A percentile compares a stretch with the other conserved stretches of the same genome.
Conservation (phyloP, 2,329 filamentous ascomycete species). For the Cladosporium cucumerinum region DNA sequence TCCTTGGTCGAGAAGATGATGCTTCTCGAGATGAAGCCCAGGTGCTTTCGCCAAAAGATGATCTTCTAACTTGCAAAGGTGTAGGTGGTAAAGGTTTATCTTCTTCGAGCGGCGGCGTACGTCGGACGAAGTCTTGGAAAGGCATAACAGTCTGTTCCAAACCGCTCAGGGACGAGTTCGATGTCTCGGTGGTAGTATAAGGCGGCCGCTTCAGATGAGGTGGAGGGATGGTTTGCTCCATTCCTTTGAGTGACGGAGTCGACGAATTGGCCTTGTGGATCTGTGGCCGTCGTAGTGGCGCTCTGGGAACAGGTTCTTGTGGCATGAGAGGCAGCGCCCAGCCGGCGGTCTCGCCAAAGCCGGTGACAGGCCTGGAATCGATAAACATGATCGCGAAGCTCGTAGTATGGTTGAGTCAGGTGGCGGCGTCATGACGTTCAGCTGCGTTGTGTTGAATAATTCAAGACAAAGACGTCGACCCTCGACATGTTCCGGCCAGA, state of each 20-base stretch:
- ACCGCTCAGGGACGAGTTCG: conserved; percentile 20
- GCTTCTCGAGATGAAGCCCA: neutral
- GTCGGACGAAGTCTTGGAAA: conserved; percentile 34
- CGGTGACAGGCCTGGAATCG: conserved; percentile 26
- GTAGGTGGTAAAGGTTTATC: conserved; percentile 34
- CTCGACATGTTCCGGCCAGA: neutral
- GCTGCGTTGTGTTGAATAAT: neutral
- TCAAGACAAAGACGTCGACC: conserved; percentile 9
- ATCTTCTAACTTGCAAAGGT: conserved; percentile 19
- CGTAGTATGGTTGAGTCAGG: neutral
- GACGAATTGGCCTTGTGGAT: neutral
- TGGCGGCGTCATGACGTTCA: conserved; percentile 1
- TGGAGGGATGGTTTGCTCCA: conserved; percentile 12
- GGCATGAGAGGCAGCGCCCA: conserved; percentile 20
- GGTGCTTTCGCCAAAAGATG: neutral
- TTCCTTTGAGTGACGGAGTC: conserved; percentile 3
- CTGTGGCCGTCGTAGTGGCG: neutral
- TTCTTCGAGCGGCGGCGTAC: conserved; percentile 27
- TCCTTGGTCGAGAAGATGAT: conserved; percentile 15
- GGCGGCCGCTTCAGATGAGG: conserved; percentile 21
- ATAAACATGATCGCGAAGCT: conserved; percentile 23
- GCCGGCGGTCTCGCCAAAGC: conserved; percentile 22
- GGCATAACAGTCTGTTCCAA: conserved; percentile 30
- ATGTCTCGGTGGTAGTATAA: conserved; percentile 13
- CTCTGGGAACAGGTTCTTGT: neutral